Evolutionary conservation across 2,329 filamentous ascomycete genomes (phyloP).

Genomic region (Paecilomyces variotii): DNA sequence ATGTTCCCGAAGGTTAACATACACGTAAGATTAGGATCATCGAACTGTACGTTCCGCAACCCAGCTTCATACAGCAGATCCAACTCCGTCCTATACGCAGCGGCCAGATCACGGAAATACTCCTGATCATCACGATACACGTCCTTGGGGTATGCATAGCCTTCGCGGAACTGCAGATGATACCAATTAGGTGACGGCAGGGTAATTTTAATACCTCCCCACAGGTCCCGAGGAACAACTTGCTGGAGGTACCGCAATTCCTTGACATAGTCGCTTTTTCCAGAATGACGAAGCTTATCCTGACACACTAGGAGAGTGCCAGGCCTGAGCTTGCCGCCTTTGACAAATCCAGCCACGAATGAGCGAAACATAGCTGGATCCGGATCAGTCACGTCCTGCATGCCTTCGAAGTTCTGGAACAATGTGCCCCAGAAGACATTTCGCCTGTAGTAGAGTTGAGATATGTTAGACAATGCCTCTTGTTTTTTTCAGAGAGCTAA

Average conservation of each 20-base stretch:
- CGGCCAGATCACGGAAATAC: constrained; percentile 53
- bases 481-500: not conserved
- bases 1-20: not conserved
- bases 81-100: constrained; percentile 51
- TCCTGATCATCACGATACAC: constrained; percentile 46
- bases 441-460: not conserved
- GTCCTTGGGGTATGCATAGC: constrained; percentile 43
- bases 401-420: constrained; percentile 40
- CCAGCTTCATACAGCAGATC: constrained; percentile 50
- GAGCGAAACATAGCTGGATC: constrained; percentile 41
- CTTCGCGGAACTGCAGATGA: constrained; percentile 47
- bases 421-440: constrained; percentile 42
- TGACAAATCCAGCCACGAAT: constrained; percentile 49
- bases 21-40: constrained; percentile 54
- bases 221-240: constrained; percentile 47
- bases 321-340: constrained; percentile 42
- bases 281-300: constrained; percentile 26
- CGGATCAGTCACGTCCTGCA: constrained; percentile 39
- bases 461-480: constrained; percentile 11
- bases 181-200: constrained; percentile 55
- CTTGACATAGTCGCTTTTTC: constrained; percentile 44
- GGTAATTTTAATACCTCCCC: constrained; percentile 56
- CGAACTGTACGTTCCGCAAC: constrained; percentile 53
- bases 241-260: constrained; percentile 49
- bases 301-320: constrained; percentile 34